Conservation (phyloP, 2,329 filamentous ascomycete species). For the Phialocephala sp. region DNA sequence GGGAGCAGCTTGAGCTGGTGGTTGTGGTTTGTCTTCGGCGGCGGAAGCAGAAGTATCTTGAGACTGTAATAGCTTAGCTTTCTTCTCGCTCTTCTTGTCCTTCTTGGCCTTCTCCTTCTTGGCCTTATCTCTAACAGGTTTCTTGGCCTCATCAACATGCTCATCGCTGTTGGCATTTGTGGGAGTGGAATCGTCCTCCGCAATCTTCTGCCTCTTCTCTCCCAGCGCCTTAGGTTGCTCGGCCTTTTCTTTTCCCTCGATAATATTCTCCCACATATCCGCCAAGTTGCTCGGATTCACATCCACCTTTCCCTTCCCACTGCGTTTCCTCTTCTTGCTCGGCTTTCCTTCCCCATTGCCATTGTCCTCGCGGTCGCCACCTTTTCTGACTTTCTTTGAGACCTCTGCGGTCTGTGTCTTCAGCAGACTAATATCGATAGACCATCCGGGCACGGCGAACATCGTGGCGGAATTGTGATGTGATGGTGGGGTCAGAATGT, state of each 20-base stretch:
- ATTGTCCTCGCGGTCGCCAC: conserved; percentile 34
- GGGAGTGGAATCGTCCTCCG: conserved; percentile 25
- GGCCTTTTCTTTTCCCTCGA: conserved; percentile 67
- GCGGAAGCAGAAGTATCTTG: conserved; percentile 16
- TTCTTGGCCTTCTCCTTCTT: conserved; percentile 44
- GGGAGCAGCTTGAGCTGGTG: conserved; percentile 44
- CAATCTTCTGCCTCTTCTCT: conserved; percentile 39
- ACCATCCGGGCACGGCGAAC: conserved; percentile 96
- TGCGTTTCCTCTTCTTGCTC: conserved; percentile 56
- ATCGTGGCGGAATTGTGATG: conserved; percentile 51
- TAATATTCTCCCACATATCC: conserved; percentile 78
- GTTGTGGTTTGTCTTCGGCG: conserved; percentile 19
- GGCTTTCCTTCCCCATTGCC: conserved; percentile 44
- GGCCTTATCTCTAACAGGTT: conserved; percentile 35
- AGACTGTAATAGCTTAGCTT: conserved; percentile 29
- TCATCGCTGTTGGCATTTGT: conserved; percentile 40
- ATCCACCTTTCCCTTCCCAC: conserved; percentile 58
- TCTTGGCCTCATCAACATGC: conserved; percentile 23
- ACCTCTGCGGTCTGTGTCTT: conserved; percentile 63
- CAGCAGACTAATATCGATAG: conserved; percentile 72
- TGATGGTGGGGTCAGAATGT: conserved; percentile 3
- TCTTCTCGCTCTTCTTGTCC: conserved; percentile 46
- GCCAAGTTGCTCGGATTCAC: conserved; percentile 75
- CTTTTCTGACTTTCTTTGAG: conserved; percentile 27
- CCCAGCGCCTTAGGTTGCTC: conserved; percentile 35